phyloP scores from a whole-genome alignment of 192 early-diverging fungal genomes.

The Powellomyces hirtus region DNA sequence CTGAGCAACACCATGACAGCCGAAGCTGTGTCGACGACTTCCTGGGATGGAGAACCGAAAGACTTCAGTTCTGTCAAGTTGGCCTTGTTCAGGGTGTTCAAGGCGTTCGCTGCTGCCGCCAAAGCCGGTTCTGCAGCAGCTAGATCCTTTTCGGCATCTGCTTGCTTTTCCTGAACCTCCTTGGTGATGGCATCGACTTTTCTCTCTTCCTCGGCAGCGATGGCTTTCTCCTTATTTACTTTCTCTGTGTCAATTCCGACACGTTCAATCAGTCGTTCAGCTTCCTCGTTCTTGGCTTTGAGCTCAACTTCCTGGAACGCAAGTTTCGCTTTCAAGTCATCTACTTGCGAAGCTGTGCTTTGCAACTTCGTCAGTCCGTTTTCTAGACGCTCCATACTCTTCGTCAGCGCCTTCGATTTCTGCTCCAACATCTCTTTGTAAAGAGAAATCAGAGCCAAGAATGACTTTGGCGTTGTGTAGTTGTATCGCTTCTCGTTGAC shows the following conservation, averaged over 20 bases:
- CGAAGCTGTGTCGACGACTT: conserved; percentile 54
- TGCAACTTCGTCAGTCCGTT: conserved; percentile 66
- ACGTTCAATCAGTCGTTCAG: conserved; percentile 56
- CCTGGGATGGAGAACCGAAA: conserved; percentile 63
- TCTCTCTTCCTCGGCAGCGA: conserved; percentile 63
- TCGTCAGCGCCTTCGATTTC: conserved; percentile 54
- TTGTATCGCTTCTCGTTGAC: conserved; percentile 66
- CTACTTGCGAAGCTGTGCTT: conserved; percentile 61
- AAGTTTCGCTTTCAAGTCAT: conserved; percentile 64
- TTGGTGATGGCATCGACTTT: conserved; percentile 62
- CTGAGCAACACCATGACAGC: conserved; percentile 66
- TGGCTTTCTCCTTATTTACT: conserved; percentile 65
- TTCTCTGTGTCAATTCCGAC: conserved; percentile 66
- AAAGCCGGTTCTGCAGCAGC: conserved; percentile 63
- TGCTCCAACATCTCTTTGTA: conserved; percentile 68
- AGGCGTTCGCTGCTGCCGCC: conserved; percentile 55
- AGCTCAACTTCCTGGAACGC: conserved; percentile 66
- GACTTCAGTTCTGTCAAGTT: conserved; percentile 70
- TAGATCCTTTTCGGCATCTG: conserved; percentile 56
- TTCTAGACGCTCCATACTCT: conserved; percentile 66
- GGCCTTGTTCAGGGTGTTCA: conserved; percentile 66
- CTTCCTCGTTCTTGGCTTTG: conserved; percentile 66
- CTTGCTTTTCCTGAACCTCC: conserved; percentile 59
- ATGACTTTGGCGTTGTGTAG: conserved; percentile 68
- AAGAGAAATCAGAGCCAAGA: conserved; percentile 56